Base-by-base conservation (phyloP, 768 basidiomycete species). In the Collybia sordida region DNA sequence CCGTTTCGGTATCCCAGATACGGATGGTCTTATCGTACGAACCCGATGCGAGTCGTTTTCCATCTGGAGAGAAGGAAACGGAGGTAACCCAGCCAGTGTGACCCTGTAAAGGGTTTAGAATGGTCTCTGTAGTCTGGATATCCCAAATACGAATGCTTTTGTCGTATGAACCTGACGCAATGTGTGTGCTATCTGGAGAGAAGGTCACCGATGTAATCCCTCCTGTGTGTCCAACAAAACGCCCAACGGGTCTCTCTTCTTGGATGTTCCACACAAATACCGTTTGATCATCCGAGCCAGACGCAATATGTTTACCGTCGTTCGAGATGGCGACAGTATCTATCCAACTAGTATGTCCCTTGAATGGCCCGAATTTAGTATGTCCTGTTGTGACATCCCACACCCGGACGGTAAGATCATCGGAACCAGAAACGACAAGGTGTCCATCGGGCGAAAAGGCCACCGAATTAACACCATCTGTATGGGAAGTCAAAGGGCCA, bases 11-110 rank as follows among this genome's bases (percentile, higher is more conserved):
- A 54, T 66, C 53, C 69, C 70, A 70, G 3, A 71, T 19, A 31
- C 31, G 31, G 11, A 72, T 46, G 8, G 56, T 65, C 23, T 52
- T 45, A 47, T 69, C 67, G 9, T 37, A 45, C 0, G 63, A 66
- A 11, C 62, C 65, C 2, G 68, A 63, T 11, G 57, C 59, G 28
- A 72, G 53, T 12, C 44, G 45, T 17, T 37, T 47, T 1, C 67
- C 68, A 52, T 65, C 60, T 8, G 57, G 54, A 11, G 63, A 69
- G 55, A 62, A 68, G 3, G 54, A 45, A 15, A 64, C 58, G 4
- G 60, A 47, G 34, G 41, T 52, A 14, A 58, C 38, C 15, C 31
- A 21, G 5, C 24, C 39, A 15, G 43, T 49, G 37, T 58, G 57
- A 11, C 55, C 57, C 12, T 45, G 14, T 6, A 46, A 35, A 3